Base-by-base conservation (phyloP, 176 grass and related monocot genomes). In the Cenchrus fungigraminus region DNA sequence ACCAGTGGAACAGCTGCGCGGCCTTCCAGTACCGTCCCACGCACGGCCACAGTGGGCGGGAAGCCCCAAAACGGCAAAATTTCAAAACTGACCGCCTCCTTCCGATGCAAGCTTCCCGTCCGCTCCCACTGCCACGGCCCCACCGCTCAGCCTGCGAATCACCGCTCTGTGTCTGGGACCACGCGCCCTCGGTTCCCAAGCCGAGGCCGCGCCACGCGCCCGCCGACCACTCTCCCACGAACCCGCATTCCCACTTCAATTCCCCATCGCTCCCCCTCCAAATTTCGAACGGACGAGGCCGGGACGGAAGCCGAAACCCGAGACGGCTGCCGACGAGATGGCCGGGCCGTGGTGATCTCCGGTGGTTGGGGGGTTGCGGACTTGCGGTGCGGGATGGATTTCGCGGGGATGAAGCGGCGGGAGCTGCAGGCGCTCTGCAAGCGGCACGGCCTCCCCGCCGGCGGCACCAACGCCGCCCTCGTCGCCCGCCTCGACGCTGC, bases 341-440 rank as follows among this genome's bases (percentile, higher is more conserved):
- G 49, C 49, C 12, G 25, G 71, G 22, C 3, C 25, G 72, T 9
- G 50, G 25, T 55, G 79, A 88, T 17, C 63, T 69, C 53, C 72
- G 53, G 13, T 17, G 65, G 10, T 17, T 31, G 34, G 19, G 66
- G 10, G 9, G 43, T 44, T 2, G 76, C 54, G 65, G 22, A 53
- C 12, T 54, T 17, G 54, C 5, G 6, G 28, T 43, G 67, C 17
- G 53, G 31, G 29, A 71, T 87, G 84, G 91, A 90, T 44, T 62
- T 84, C 71, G 74, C 61, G 53, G 53, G 12, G 55, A 84, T 87
- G 91, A 84, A 86, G 75, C 80, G 87, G 56, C 85, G 78, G 60
- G 82, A 90, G 12, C 74, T 93, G 37, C 91, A 93, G 80, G 86
- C 82, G 67, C 88, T 91, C 68, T 88, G 92, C 86, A 93, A 91